phyloP scores from a whole-genome alignment of 306 rosid genomes.

The Nissolia schottii region DNA sequence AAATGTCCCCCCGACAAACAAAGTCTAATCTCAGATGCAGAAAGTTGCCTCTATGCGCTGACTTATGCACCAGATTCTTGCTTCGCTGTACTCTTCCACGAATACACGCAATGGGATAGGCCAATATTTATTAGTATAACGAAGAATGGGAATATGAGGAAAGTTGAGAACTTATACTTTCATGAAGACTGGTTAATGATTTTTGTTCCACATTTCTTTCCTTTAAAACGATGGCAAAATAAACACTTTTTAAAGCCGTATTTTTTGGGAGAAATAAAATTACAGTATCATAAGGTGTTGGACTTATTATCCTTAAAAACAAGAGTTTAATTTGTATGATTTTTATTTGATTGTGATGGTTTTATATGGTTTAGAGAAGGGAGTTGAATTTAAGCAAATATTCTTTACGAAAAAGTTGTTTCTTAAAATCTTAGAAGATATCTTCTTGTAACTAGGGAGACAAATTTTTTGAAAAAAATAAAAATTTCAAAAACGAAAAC shows the following conservation, averaged over 20 bases:
- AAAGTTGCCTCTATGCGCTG: background rate
- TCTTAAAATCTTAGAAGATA: no score
- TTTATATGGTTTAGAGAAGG: no score
- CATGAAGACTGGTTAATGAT: no score
- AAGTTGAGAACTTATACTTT: no score
- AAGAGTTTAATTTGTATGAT: no score
- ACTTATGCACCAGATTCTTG: background rate
- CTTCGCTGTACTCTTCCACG: background rate
- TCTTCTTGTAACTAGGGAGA: no score
- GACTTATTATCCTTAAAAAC: background rate
- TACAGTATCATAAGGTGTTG: background rate
- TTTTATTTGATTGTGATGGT: no score
- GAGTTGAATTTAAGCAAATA: no score
- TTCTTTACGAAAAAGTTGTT: no score
- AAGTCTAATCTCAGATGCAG: background rate
- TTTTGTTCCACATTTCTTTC: no score
- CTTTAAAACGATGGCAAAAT: background rate
- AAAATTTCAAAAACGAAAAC: no score
- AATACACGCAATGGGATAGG: background rate
- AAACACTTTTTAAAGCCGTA: background rate
- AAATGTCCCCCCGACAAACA: background rate
- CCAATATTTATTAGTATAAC: background rate
- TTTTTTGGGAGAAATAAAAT: background rate
- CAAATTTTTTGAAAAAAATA: no score
- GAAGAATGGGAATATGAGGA: background rate